phyloP scores from a whole-genome alignment of 2,329 filamentous ascomycete species.

The Colletotrichum shisoi region DNA sequence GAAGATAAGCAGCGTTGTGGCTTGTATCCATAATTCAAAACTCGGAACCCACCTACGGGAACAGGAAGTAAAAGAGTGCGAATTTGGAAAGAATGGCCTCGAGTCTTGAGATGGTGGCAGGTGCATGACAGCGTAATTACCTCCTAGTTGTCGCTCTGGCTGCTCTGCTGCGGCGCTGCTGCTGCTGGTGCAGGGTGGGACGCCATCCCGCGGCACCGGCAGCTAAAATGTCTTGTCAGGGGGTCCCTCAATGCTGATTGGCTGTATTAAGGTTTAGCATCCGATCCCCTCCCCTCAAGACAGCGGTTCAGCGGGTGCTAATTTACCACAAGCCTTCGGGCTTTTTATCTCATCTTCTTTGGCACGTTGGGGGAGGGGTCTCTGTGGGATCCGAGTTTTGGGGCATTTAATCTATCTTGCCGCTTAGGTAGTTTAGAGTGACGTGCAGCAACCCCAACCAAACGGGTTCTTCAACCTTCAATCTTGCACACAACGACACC shows the following conservation, averaged over 20 bases:
- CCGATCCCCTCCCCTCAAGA: slow-evolving; percentile 6
- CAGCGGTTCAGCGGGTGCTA: slow-evolving; percentile 29
- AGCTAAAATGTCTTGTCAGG: slow-evolving; percentile 34
- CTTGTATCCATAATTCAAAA: no score
- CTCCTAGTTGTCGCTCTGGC: no score
- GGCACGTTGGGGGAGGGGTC: slow-evolving; percentile 1
- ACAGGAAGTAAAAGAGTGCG: no score
- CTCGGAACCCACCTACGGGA: no score
- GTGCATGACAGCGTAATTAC: no score
- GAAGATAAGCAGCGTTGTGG: no score
- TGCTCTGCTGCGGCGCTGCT: no score
- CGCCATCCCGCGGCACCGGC: slow-evolving; percentile 32
- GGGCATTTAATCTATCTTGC: neutral
- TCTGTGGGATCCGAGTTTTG: neutral
- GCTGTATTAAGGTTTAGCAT: slow-evolving; percentile 34
- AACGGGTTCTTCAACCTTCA: no score
- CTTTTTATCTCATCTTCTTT: neutral
- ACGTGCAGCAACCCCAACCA: neutral
- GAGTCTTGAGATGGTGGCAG: no score
- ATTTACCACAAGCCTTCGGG: slow-evolving; percentile 20
- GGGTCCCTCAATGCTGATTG: slow-evolving; percentile 33
- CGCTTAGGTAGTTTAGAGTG: neutral
- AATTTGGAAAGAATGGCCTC: no score
- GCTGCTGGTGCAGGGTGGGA: slow-evolving; percentile 9
- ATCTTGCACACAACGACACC: neutral